Evolutionary conservation across 2,329 filamentous ascomycete species (phyloP).

Genomic region (Fulvia fulva): DNA sequence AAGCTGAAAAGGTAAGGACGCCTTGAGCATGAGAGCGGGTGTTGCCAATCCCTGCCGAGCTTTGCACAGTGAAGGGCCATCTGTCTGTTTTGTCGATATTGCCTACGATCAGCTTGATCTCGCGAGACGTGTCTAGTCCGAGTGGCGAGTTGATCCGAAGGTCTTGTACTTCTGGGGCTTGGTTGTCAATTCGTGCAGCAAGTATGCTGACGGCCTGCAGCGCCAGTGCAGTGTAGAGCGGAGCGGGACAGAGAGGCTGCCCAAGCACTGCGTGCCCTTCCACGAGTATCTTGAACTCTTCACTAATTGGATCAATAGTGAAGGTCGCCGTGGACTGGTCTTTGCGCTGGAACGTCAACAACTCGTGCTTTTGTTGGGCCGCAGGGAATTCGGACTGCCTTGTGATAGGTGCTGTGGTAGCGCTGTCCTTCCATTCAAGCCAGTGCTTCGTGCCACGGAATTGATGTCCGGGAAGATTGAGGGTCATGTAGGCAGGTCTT

Average conservation of each 20-base stretch:
- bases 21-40: too few species aligned
- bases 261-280: neutral
- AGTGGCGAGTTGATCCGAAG: neutral
- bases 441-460: slow-evolving; percentile 1
- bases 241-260: neutral
- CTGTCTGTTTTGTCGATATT: neutral
- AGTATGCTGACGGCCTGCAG: neutral
- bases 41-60: neutral
- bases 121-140: neutral
- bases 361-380: neutral
- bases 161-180: neutral
- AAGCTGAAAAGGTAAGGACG: too few species aligned
- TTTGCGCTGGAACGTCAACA: neutral
- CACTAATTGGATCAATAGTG: neutral
- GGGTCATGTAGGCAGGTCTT: neutral
- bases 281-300: neutral
- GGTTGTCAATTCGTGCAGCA: neutral
- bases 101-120: neutral
- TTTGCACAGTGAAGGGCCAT: neutral
- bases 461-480: neutral
- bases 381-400: neutral
- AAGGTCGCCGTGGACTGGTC: neutral
- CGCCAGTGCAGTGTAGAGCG: neutral
- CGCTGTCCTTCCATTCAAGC: neutral
- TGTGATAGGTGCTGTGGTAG: neutral